Percentiles rank a stretch among this genome's conserved stretches.
phyloP scores from a whole-genome alignment of 805 yeast genomes.

The Pichia paraexigua region DNA sequence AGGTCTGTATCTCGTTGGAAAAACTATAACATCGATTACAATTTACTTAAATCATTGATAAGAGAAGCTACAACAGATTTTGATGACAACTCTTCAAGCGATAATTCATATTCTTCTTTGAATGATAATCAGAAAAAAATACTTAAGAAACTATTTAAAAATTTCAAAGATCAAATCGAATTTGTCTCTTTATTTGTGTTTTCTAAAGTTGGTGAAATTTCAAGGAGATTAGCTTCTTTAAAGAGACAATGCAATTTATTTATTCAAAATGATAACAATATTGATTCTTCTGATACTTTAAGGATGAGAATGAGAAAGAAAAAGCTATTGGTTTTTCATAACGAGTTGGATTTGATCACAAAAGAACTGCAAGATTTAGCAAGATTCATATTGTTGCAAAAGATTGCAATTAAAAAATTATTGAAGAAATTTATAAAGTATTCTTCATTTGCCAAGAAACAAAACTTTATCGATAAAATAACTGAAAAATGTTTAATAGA shows the following conservation, averaged over 20 bases:
- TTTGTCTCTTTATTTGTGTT: constrained; percentile 53
- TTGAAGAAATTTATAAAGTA: constrained; percentile 59
- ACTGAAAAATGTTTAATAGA: constrained; percentile 21
- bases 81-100: constrained; percentile 7
- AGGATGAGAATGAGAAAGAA: constrained; percentile 18
- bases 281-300: background rate
- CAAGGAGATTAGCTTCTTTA: constrained; percentile 32
- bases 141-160: constrained; percentile 30
- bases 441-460: constrained; percentile 27
- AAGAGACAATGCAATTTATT: constrained; percentile 22
- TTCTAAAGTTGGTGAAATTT: constrained; percentile 64
- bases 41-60: constrained; percentile 62
- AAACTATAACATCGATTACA: constrained; percentile 74
- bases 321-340: constrained; percentile 21
- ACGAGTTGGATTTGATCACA: constrained; percentile 36
- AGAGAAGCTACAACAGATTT: constrained; percentile 41
- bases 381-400: constrained; percentile 65
- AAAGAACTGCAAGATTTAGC: constrained; percentile 54
- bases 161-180: constrained; percentile 53
- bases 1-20: constrained; percentile 87
- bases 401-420: constrained; percentile 64
- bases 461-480: constrained; percentile 28
- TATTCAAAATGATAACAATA: constrained; percentile 10
- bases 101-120: background rate
- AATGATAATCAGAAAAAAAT: constrained; percentile 16